Evolutionary conservation across 2,329 filamentous ascomycete species (phyloP), one percentile per base, ranked within the genome.

Genomic region (Aspergillus brasiliensis): DNA sequence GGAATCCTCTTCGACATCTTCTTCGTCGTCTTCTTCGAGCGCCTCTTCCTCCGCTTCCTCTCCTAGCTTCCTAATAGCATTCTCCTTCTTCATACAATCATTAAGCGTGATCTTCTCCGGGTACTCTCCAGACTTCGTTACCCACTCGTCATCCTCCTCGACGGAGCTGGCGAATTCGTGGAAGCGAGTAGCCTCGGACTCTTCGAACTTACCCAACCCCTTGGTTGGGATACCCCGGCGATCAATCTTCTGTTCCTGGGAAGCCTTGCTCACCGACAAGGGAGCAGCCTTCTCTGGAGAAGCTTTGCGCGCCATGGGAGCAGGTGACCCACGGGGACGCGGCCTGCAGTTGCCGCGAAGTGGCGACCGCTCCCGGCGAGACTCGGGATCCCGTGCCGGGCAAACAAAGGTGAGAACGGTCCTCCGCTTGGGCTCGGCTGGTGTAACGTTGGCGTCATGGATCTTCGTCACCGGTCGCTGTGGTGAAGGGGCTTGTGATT

Each of bases 1-100:
- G 0, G 87, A 88, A 19, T 88, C 86, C 1, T 75, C 70, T 1
- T 74, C 70, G 1, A 71, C 69, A 7, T 77, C 73, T 2, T 83
- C 79, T n/a, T 72, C 68, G 0, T 74, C 87, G n/a, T 89, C 87
- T 52, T 91, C 88, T 58, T 91, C 89, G 57, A 90, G 82, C 8
- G 88, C 93, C 76, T 98, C 95, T 69, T 96, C 91, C 72, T 98
- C 95, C 1, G 88, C 95, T 76, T 99, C 94, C 72, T 91, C 89
- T 51, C 88, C 94, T 25, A 98, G 80, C 62, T 90, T 88, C 51
- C 94, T 89, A 63, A 99, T 95, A 28, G 87, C 87, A 63, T 92
- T 92, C 77, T 99, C 95, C 77, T 96, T 96, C 73, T 87, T 84
- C 65, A 99, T 83, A 4, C 93, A 96, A 73, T 98, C 95, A 66